Evolutionary conservation across 352 stramenopile species (phyloP), one percentile per base, ranked within the genome.

Genomic region (Thalassiosira hispida): DNA sequence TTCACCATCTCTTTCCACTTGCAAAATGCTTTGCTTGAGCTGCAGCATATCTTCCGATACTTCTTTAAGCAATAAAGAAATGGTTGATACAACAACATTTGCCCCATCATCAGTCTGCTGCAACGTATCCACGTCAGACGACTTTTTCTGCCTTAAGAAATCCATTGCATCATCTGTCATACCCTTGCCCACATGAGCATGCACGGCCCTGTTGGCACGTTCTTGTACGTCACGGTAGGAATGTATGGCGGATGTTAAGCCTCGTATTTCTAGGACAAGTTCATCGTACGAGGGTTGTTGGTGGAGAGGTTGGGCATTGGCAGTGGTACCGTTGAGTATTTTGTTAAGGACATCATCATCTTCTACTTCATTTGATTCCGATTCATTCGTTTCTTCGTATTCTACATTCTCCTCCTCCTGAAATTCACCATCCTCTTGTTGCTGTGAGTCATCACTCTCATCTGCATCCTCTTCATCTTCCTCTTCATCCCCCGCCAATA

Each of bases 161-260:
- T 83, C 60, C 84, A 92, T 92, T 16, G 77, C 84, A 42, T 84
- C 68, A 72, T 92, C 72, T 4, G 87, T 92, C 18, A 91, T 59
- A 0, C 44, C 56, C 55, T 62, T 79, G 1, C 78, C 75, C 23
- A 57, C 53, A 16, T 61, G 66, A 0, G 76, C 74, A 46, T 64
- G 25, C 0, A 80, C 47, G 11, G 74, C 78, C 29, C 74, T 61
- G 9, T 85, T 65, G 0, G 77, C 68, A 11, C 80, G 76, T 66
- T 91, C 78, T 63, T 88, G 84, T 16, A 75, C 29, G 18, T 73
- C 64, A 25, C 62, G 22, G 55, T 86, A 66, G 2, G 56, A 67
- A 44, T 79, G 55, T 16, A 89, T 57, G 16, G 70, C 52, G 6
- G 77, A 70, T 14, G 82, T 73, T n/a, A 90, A 68, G 23, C 59